Evolutionary conservation across 306 rosid species (phyloP).

Genomic region (Lathyrus aphaca): DNA sequence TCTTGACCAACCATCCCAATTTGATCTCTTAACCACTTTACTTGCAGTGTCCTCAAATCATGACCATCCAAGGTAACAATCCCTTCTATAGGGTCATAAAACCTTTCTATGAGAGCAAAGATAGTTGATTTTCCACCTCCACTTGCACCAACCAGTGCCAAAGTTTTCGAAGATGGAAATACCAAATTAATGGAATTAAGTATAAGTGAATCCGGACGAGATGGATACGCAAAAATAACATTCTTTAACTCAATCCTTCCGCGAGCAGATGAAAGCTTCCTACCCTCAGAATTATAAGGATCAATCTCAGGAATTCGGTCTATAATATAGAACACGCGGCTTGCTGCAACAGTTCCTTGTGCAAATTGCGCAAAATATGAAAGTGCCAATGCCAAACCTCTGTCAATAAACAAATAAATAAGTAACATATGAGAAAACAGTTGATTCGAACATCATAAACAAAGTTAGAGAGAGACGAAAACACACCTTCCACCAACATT

Average conservation of each 20-base stretch:
- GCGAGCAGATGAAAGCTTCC: slow-evolving; percentile 50
- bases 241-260: slow-evolving; percentile 79
- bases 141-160: slow-evolving; percentile 84
- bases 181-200: slow-evolving; percentile 65
- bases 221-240: slow-evolving; percentile 72
- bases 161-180: slow-evolving; percentile 67
- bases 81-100: slow-evolving; percentile 81
- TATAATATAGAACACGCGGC: slow-evolving; percentile 72
- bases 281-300: slow-evolving; percentile 68
- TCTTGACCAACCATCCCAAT: slow-evolving; percentile 96
- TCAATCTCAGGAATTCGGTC: slow-evolving; percentile 87
- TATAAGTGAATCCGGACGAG: slow-evolving; percentile 69
- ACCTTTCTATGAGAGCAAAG: slow-evolving; percentile 87
- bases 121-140: slow-evolving; percentile 96
- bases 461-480: slow-evolving; percentile 15
- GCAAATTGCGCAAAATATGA: slow-evolving; percentile 87
- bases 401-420: slow-evolving; percentile 28
- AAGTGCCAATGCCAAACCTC: slow-evolving; percentile 88
- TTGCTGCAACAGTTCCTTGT: slow-evolving; percentile 89
- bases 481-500: slow-evolving; percentile 84
- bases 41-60: slow-evolving; percentile 75
- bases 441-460: background rate
- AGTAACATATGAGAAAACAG: background rate
- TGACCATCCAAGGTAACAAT: slow-evolving; percentile 73
- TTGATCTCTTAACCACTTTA: slow-evolving; percentile 83